Base-by-base conservation (phyloP, 2,329 filamentous ascomycete genomes). In the Scortechinia acanthostroma region DNA sequence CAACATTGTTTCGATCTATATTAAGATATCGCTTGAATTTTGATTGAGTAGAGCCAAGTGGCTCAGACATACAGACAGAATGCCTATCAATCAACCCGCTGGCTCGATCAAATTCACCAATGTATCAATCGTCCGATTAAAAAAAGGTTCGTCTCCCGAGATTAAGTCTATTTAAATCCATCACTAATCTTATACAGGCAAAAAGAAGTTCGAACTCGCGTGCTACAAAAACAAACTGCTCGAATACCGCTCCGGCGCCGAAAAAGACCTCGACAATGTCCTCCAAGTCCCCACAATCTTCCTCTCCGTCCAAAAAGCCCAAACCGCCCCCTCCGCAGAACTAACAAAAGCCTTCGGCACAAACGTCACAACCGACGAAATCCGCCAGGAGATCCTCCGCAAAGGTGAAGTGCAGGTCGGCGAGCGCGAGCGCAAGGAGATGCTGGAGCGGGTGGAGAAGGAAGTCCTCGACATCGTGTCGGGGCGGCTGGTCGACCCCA, bases 241-340 rank as follows among this genome's bases (percentile, higher is more conserved):
- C 10, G 35, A 40, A 17, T 40, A 40, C 17, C 35, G 35, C 35
- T 40, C 35, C 35, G 35, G 35, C 20, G 35, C 35, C 35, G 35
- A 40, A 19, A 40, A 40, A 40, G 35, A 40, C 35, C 35, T 40
- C 35, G 35, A 40, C 35, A 40, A 40, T 19, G 35, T 40, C 35
- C 17, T 40, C 10, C 35, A 40, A 40, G 35, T 40, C 35, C 35
- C 35, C 6, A 40, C 35, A 10, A 19, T 40, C 17, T 40, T 40
- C 17, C 17, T 40, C 10, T 40, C 35, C 35, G 35, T 40, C 17
- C 20, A 13, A 40, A 40, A 40, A 40, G 35, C 35, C 10, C 35
- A 40, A 40, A 40, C 35, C 35, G 35, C 35, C 17, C 35, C 35
- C 35, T 13, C 35, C 10, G 35, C 35, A 13, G 35, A 40, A 40